Evolutionary conservation across 2,329 filamentous ascomycete genomes (phyloP).

Genomic region (Colletotrichum costaricense): DNA sequence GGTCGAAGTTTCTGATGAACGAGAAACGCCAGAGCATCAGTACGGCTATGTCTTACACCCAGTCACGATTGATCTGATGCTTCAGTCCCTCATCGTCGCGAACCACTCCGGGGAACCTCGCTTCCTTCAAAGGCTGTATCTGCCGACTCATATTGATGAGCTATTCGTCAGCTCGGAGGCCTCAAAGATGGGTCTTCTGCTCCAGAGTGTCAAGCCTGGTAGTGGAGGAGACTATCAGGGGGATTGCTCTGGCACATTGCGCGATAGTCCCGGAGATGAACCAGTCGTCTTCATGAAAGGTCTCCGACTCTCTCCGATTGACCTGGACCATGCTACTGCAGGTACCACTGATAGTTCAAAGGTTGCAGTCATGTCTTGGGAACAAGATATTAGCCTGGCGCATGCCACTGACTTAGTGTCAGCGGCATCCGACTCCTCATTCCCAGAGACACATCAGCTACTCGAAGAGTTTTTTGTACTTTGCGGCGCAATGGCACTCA

Average conservation of each 20-base stretch:
- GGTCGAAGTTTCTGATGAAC: not conserved
- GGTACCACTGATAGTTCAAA: not conserved
- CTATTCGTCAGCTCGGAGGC: not conserved
- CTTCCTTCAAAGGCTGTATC: not conserved
- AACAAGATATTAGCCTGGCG: not conserved
- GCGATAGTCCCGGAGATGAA: not conserved
- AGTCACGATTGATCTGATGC: slow-evolving; percentile 2
- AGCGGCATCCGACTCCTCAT: not conserved
- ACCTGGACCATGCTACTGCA: not conserved
- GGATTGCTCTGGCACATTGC: fast-evolving
- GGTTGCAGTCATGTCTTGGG: not conserved
- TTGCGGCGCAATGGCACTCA: not conserved
- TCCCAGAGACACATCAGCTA: not conserved
- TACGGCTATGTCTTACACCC: not conserved
- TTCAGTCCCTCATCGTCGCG: slow-evolving; percentile 14
- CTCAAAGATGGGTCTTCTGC: fast-evolving
- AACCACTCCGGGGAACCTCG: not conserved
- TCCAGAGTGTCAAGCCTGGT: not conserved
- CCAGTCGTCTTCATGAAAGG: slow-evolving; percentile 2
- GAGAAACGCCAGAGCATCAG: not conserved
- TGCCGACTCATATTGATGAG: slow-evolving; percentile 8
- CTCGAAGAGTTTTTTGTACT: slow-evolving; percentile 7
- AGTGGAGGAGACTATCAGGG: not conserved
- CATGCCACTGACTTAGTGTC: not conserved
- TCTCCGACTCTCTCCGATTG: not conserved